Percentiles rank a stretch among this genome's conserved stretches.
Evolutionary conservation across 371 early-diverging fungal genomes (phyloP).

Genomic region (Mucor indicus): DNA sequence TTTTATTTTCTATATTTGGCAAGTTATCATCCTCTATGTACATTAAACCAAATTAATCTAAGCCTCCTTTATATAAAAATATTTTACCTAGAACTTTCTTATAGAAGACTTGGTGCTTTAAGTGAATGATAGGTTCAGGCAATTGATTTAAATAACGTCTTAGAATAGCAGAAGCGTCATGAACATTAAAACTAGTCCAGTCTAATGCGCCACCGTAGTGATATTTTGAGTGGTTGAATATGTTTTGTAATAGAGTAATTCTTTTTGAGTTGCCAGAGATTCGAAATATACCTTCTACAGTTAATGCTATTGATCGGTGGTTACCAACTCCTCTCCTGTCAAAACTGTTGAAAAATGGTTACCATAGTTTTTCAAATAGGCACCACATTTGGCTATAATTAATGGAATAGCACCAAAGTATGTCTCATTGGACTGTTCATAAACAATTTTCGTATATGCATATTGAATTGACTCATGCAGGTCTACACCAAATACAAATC

Average conservation of each 20-base stretch:
- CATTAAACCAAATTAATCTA: too few relatives aligned
- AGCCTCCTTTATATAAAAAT: too few relatives aligned
- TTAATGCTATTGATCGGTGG: conserved; percentile 34
- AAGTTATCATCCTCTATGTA: conserved; percentile 34
- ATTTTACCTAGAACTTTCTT: conserved; percentile 50
- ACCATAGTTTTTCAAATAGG: conserved; percentile 56
- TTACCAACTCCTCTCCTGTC: too few relatives aligned
- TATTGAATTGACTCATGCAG: conserved; percentile 35
- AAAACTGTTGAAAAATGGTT: too few relatives aligned
- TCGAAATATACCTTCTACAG: conserved; percentile 59
- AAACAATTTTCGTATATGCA: conserved; percentile 38
- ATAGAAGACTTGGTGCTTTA: conserved; percentile 51
- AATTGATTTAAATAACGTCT: conserved; percentile 62
- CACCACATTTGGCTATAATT: conserved; percentile 56
- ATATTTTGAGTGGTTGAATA: conserved; percentile 53
- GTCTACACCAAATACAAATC: conserved; percentile 38
- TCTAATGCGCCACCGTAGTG: conserved; percentile 51
- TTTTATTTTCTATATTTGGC: conserved; percentile 35
- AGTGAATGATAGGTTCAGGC: conserved; percentile 58
- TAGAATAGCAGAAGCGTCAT: conserved; percentile 67
- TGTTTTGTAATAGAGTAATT: conserved; percentile 49
- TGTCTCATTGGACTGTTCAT: conserved; percentile 15
- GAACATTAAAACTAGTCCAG: conserved; percentile 58
- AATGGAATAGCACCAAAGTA: conserved; percentile 52
- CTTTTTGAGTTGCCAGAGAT: conserved; percentile 64